A percentile compares a stretch with the other conserved stretches of the same genome.
Conservation (phyloP, 305 asterid species). For the Caryopteris hybrid region DNA sequence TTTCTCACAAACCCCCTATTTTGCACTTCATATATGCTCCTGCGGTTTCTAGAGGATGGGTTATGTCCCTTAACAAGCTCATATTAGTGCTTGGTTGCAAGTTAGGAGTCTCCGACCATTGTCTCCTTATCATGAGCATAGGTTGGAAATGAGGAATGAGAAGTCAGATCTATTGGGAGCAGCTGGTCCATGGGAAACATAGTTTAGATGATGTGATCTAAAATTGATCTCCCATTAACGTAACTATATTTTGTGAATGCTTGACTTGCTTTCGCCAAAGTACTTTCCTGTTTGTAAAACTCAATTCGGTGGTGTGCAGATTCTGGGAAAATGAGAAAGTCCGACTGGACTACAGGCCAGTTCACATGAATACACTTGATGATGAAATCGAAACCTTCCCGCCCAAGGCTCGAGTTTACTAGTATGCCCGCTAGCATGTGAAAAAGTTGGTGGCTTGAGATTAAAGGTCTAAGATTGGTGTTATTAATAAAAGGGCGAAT, state of each 20-base stretch:
- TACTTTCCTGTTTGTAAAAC: neutral
- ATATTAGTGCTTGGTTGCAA: neutral
- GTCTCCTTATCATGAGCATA: neutral
- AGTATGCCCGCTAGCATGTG: conserved; percentile 14
- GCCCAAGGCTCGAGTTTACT: conserved; percentile 95
- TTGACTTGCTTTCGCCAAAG: neutral
- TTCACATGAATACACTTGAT: conserved; percentile 90
- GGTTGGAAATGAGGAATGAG: neutral
- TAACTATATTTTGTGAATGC: neutral
- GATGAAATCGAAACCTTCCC: conserved; percentile 90
- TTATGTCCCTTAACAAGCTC: neutral
- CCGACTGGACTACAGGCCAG: conserved; percentile 80
- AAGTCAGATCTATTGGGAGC: neutral
- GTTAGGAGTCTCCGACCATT: neutral
- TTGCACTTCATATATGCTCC: neutral
- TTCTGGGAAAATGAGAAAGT: conserved; percentile 90
- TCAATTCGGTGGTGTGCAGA: conserved; percentile 42
- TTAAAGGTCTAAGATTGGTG: conserved; percentile 20
- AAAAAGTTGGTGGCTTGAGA: conserved; percentile 12
- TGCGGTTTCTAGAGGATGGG: neutral
- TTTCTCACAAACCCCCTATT: neutral
- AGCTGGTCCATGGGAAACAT: neutral
- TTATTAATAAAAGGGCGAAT: conserved; percentile 18
- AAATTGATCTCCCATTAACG: too few species aligned
- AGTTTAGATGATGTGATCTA: neutral